Conservation (phyloP, 2,329 filamentous ascomycete genomes). For the Neopestalotiopsis sp. region DNA sequence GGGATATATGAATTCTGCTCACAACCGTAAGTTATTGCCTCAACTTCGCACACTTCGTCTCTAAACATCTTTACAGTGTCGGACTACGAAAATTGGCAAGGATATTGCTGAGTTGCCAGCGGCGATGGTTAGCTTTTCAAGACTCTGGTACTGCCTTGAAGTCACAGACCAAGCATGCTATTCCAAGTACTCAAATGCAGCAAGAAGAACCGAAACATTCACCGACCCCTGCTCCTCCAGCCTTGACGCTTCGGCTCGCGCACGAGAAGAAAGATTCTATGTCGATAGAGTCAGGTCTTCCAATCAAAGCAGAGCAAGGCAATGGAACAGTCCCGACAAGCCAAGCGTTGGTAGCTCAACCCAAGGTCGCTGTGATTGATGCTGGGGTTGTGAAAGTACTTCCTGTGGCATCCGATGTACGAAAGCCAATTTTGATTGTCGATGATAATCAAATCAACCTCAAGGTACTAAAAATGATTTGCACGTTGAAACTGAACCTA, state of each 20-base stretch:
- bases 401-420: neutral
- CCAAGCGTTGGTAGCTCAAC: neutral
- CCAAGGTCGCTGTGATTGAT: neutral
- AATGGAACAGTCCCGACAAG: neutral
- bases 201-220: neutral
- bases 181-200: neutral
- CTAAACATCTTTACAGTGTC: constrained; percentile 1
- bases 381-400: neutral
- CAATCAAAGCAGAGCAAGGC: neutral
- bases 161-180: neutral
- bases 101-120: constrained; percentile 1
- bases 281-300: neutral
- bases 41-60: neutral
- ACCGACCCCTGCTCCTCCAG: neutral
- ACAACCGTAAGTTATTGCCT: constrained; percentile 7
- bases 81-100: constrained; percentile 2
- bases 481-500: neutral
- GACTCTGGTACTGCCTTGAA: neutral
- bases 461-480: neutral
- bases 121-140: neutral
- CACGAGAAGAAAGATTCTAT: neutral
- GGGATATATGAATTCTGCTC: constrained; percentile 5
- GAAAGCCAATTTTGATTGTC: constrained; percentile 35
- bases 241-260: neutral
- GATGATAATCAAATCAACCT: constrained; percentile 49